A percentile compares a stretch with the other conserved stretches of the same genome.
phyloP scores from a whole-genome alignment of 2,329 filamentous ascomycete genomes.

The Aspergillus flavus region DNA sequence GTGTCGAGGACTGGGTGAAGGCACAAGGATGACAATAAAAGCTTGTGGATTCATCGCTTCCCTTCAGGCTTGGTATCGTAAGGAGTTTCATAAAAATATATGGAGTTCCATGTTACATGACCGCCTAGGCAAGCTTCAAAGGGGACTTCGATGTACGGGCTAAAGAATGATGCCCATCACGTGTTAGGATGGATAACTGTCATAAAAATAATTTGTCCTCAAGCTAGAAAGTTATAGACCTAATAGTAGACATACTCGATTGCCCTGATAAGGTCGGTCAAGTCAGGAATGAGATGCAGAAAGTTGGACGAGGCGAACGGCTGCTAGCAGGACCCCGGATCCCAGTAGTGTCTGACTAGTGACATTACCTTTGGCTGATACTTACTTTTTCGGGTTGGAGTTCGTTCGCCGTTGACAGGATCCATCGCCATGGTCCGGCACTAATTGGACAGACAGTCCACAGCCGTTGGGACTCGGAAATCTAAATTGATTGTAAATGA shows the following conservation, averaged over 20 bases:
- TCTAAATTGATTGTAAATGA: conserved; percentile 15
- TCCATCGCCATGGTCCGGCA: conserved; percentile 22
- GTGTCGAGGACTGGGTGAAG: conserved; percentile 1
- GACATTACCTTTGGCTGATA: conserved; percentile 24
- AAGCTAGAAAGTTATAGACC: background rate
- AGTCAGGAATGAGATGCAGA: conserved; percentile 18
- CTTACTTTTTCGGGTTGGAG: conserved; percentile 24
- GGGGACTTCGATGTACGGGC: background rate
- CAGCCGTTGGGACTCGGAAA: conserved; percentile 24
- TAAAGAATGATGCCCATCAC: background rate
- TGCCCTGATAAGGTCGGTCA: conserved; percentile 13
- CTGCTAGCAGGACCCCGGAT: conserved; percentile 24
- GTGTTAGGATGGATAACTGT: background rate
- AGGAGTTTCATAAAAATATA: background rate
- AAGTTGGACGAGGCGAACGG: conserved; percentile 24
- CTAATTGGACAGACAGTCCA: conserved; percentile 23
- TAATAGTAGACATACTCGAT: background rate
- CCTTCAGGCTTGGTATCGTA: background rate
- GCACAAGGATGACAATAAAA: background rate
- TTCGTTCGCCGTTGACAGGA: conserved; percentile 29
- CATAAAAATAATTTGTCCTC: background rate
- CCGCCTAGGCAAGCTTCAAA: background rate
- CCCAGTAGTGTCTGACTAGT: conserved; percentile 22
- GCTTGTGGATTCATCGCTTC: conserved; percentile 20
- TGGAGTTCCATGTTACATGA: background rate